Evolutionary conservation across 257 asterid species (phyloP).

Genomic region (Ophiorrhiza pumila): DNA sequence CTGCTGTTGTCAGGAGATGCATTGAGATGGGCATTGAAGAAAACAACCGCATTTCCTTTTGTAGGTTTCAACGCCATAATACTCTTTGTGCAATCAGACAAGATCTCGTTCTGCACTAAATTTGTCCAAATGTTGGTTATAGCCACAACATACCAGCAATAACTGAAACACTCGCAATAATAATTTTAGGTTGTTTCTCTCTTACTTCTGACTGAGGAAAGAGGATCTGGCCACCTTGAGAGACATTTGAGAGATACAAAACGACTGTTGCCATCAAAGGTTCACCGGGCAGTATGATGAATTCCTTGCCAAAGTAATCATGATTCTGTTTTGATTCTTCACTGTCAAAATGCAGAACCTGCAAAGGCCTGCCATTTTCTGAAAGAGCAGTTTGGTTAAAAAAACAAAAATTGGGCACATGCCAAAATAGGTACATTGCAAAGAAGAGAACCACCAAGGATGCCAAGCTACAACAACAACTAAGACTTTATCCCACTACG

Average conservation of each 20-base stretch:
- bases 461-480: too few relatives aligned
- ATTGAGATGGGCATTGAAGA: conserved; percentile 65
- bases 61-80: conserved; percentile 38
- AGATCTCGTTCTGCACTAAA: conserved; percentile 41
- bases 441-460: too few relatives aligned
- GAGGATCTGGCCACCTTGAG: conserved; percentile 67
- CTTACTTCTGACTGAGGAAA: conserved; percentile 67
- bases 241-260: conserved; percentile 67
- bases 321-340: conserved; percentile 43
- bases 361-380: conserved; percentile 59
- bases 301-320: conserved; percentile 35
- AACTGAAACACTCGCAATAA: neutral
- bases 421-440: conserved; percentile 7
- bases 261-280: conserved; percentile 72
- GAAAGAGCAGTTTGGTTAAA: conserved; percentile 17
- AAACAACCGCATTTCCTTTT: conserved; percentile 68
- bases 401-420: neutral
- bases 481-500: too few relatives aligned
- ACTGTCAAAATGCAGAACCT: conserved; percentile 40
- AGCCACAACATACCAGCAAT: conserved; percentile 1
- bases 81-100: conserved; percentile 55
- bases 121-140: conserved; percentile 17
- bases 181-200: conserved; percentile 10
- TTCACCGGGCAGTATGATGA: conserved; percentile 30
- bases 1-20: conserved; percentile 66